Evolutionary conservation across 768 basidiomycete genomes (phyloP), one percentile per base, ranked within the genome.

Genomic region (Lentinula edodes): DNA sequence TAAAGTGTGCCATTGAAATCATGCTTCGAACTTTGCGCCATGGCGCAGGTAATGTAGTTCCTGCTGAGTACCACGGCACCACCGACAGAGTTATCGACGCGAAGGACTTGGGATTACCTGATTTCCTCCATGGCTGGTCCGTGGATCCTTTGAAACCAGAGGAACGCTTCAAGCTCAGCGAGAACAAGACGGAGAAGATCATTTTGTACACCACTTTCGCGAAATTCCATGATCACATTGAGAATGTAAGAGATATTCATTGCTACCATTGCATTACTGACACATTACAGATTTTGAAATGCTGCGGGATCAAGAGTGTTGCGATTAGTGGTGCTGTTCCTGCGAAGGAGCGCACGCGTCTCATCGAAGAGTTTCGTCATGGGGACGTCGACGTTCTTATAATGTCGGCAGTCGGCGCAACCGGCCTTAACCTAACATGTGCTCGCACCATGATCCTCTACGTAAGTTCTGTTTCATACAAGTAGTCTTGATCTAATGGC

Each of bases 371-470:
- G 18, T 62, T 62, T 45, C 56, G 55, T 13, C 20, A 16, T 16
- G 42, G 45, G 8, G 32, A 6, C 5, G 15, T 57, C 9, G 6
- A 48, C 10, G 53, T 62, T 34, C 52, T 62, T 4, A 28, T 62
- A 8, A 62, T 62, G 54, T 57, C 10, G 42, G 16, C 34, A 18
- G 28, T 62, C 13, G 60, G 60, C 5, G 20, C 20, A 13, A 20
- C 18, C 7, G 60, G 60, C 8, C 51, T 61, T 5, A 61, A 61
- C 18, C 41, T 61, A 15, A 61, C 60, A 34, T 43, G 43, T 42
- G 60, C 60, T 6, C 28, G 20, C 9, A 35, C 52, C 3, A 16
- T 61, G 52, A 28, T 61, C 7, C 60, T 55, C n/a, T n/a, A n/a
- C n/a, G n/a, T n/a, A n/a, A n/a, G n/a, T n/a, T n/a, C n/a, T n/a